Evolutionary conservation across 495 filamentous ascomycete species (phyloP).

Genomic region (Talaromyces stipitatus): DNA sequence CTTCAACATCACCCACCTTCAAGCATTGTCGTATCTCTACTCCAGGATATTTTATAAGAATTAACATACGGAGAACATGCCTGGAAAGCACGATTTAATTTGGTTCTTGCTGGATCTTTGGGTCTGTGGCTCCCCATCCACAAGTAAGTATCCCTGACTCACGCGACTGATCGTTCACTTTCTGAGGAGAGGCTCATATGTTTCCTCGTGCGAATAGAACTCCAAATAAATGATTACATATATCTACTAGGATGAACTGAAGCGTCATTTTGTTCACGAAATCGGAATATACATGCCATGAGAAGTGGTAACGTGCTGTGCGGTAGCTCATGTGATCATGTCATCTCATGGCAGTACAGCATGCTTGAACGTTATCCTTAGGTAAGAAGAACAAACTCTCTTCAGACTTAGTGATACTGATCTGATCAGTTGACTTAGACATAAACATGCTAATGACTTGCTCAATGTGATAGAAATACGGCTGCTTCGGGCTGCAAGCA

Average conservation of each 20-base stretch:
- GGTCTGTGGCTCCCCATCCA: background rate
- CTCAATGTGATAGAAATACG: background rate
- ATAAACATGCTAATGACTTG: background rate
- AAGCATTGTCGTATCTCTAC: background rate
- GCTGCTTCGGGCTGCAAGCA: background rate
- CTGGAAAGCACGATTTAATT: background rate
- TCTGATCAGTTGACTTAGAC: background rate
- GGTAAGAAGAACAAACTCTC: background rate
- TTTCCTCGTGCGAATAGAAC: background rate
- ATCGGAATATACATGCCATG: background rate
- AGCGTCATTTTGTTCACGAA: background rate
- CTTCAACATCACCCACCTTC: background rate
- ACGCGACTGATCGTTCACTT: background rate
- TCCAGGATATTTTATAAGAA: background rate
- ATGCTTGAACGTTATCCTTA: background rate
- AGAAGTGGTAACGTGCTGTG: background rate
- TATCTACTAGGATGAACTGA: background rate
- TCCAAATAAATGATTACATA: background rate
- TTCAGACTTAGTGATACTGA: background rate
- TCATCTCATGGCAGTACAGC: background rate
- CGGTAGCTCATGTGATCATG: background rate
- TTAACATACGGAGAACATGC: background rate
- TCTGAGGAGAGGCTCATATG: background rate
- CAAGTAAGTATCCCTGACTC: background rate
- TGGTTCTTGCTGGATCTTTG: background rate